Conservation (phyloP, 2,329 filamentous ascomycete genomes). For the Trichoderma sp. region DNA sequence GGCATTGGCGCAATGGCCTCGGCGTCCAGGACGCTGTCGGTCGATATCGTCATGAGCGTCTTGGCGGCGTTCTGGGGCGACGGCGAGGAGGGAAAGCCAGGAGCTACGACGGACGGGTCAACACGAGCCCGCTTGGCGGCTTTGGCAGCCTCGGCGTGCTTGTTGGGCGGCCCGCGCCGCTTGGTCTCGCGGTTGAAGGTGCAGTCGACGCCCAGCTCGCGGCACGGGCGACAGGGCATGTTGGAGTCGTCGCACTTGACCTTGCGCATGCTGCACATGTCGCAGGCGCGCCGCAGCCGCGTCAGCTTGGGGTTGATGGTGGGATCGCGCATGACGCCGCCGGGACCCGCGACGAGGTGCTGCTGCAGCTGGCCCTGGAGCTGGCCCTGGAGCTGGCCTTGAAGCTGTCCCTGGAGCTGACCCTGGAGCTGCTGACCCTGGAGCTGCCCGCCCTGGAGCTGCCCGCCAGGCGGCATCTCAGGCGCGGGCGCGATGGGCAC, state of each 20-base stretch:
- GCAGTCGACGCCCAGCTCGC: slow-evolving; percentile 60
- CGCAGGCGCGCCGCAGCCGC: slow-evolving; percentile 60
- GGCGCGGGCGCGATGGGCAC: slow-evolving; percentile 22
- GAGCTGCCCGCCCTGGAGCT: slow-evolving; percentile 28
- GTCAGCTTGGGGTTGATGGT: slow-evolving; percentile 55
- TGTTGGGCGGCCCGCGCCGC: slow-evolving; percentile 61
- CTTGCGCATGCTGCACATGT: slow-evolving; percentile 64
- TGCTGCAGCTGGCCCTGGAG: slow-evolving; percentile 27
- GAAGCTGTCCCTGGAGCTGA: slow-evolving; percentile 26
- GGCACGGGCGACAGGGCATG: slow-evolving; percentile 60
- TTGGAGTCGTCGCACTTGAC: slow-evolving; percentile 62
- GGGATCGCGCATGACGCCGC: slow-evolving; percentile 43
- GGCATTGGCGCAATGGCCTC: slow-evolving; percentile 72
- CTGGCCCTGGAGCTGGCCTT: slow-evolving; percentile 27
- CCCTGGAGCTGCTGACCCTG: slow-evolving; percentile 25
- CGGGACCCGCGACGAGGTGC: slow-evolving; percentile 28
- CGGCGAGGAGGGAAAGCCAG: slow-evolving; percentile 41
- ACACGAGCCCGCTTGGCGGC: slow-evolving; percentile 53
- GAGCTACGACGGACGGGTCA: slow-evolving; percentile 36
- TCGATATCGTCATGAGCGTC: slow-evolving; percentile 51
- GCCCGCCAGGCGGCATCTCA: slow-evolving; percentile 27
- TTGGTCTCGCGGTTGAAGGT: slow-evolving; percentile 61
- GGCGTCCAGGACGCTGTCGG: slow-evolving; percentile 53
- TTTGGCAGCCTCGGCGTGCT: slow-evolving; percentile 59
- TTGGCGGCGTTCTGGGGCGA: slow-evolving; percentile 53